These are phyloP conservation scores for Saccharomycopsis capsularis DNA, from an alignment of 805 yeast genomes.

Conservation along the genomic window DNA sequence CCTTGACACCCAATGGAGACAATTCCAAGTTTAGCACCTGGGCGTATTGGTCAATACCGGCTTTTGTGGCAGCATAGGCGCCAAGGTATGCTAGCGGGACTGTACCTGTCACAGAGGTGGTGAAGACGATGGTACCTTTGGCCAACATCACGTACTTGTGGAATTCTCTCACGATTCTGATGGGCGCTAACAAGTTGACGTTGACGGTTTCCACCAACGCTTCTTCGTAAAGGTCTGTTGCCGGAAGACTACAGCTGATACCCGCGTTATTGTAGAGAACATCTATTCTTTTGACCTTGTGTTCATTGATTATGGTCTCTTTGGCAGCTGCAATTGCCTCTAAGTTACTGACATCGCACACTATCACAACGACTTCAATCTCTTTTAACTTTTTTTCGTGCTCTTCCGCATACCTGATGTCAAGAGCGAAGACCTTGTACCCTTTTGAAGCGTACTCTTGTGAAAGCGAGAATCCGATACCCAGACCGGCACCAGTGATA, in stretches of 20 bases:
- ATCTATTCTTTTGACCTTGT: slow-evolving; percentile 46
- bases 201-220: slow-evolving; percentile 43
- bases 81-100: slow-evolving; percentile 65
- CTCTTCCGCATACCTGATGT: slow-evolving; percentile 55
- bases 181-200: slow-evolving; percentile 66
- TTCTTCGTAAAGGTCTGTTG: slow-evolving; percentile 54
- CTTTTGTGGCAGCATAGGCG: slow-evolving; percentile 60
- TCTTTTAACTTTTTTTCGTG: slow-evolving; percentile 41
- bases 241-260: slow-evolving; percentile 67
- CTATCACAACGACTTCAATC: slow-evolving; percentile 39
- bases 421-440: slow-evolving; percentile 52
- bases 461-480: slow-evolving; percentile 45
- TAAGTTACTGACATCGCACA: slow-evolving; percentile 50
- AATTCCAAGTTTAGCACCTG: slow-evolving; percentile 55
- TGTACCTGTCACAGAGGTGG: slow-evolving; percentile 64
- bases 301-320: slow-evolving; percentile 33
- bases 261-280: slow-evolving; percentile 72
- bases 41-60: slow-evolving; percentile 70
- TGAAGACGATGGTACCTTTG: slow-evolving; percentile 62
- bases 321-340: slow-evolving; percentile 42
- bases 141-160: slow-evolving; percentile 49
- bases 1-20: slow-evolving; percentile 66
- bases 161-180: slow-evolving; percentile 55
- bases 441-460: slow-evolving; percentile 45
- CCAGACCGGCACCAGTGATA: slow-evolving; percentile 50